A percentile compares a stretch with the other conserved stretches of the same genome.
Evolutionary conservation across 257 asterid genomes (phyloP).

Genomic region (Prunella vulgaris): DNA sequence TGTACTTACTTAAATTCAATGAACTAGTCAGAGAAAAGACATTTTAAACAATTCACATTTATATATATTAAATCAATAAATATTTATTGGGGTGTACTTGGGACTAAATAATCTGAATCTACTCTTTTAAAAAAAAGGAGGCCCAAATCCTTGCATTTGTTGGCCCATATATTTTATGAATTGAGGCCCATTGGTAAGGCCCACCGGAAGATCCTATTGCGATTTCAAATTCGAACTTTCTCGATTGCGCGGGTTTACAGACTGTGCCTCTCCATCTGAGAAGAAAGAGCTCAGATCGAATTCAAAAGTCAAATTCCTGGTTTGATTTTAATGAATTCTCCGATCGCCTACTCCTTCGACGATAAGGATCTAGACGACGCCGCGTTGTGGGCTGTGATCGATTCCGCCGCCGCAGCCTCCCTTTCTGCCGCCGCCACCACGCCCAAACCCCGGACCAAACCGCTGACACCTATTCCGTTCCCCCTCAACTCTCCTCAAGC

Average conservation of each 20-base stretch:
- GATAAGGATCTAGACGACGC: constrained; percentile 91
- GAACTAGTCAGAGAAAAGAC: too few species aligned
- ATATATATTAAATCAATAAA: too few species aligned
- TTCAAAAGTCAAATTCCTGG: background rate
- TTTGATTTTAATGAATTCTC: constrained; percentile 33
- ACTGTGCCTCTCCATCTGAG: background rate
- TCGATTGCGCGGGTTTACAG: constrained; percentile 13
- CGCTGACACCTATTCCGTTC: constrained; percentile 56
- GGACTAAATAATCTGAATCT: too few species aligned
- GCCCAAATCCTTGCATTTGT: background rate
- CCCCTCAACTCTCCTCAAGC: constrained; percentile 57
- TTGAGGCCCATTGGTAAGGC: constrained; percentile 4
- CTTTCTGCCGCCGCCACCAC: constrained; percentile 31
- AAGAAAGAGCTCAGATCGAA: constrained; percentile 14
- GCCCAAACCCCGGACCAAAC: constrained; percentile 41
- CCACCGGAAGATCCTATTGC: background rate
- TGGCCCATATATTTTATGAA: background rate
- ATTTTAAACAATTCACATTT: too few species aligned
- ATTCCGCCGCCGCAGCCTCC: constrained; percentile 88
- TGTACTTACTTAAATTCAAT: too few species aligned
- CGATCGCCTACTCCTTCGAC: constrained; percentile 42
- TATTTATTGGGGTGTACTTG: too few species aligned
- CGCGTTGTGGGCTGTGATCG: constrained; percentile 93
- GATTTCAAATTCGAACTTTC: constrained; percentile 17
- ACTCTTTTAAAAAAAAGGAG: background rate